Percentiles rank a stretch among this genome's conserved stretches.
Conservation (phyloP, 768 basidiomycete genomes). For the Lepiota brunneoincarnata region DNA sequence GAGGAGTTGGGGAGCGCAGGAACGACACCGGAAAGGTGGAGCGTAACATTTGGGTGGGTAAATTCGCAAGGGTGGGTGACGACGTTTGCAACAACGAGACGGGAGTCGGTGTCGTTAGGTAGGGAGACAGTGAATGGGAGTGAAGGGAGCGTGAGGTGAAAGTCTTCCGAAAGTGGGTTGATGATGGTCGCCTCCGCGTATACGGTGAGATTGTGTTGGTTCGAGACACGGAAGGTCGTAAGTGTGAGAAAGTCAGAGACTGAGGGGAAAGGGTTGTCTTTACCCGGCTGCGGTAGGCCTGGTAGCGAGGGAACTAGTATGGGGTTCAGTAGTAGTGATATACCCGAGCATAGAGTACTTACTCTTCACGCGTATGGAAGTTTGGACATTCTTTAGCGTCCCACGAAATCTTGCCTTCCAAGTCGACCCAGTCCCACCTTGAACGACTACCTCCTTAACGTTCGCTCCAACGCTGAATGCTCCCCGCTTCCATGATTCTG, state of each 20-base stretch:
- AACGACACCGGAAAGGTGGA: constrained; percentile 54
- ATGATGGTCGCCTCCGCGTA: constrained; percentile 54
- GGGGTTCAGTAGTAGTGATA: constrained; percentile 9
- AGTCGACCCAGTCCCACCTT: constrained; percentile 38
- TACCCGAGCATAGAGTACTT: constrained; percentile 22
- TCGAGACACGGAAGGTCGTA: constrained; percentile 46
- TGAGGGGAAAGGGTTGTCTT: constrained; percentile 47
- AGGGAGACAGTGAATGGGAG: constrained; percentile 65
- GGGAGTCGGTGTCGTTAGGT: constrained; percentile 24
- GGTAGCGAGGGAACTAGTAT: constrained; percentile 60
- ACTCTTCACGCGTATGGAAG: constrained; percentile 52
- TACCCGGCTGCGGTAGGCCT: constrained; percentile 61
- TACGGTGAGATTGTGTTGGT: constrained; percentile 34
- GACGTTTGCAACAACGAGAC: constrained; percentile 52
- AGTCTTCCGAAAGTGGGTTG: constrained; percentile 50
- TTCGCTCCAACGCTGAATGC: constrained; percentile 40
- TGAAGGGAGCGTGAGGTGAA: constrained; percentile 51
- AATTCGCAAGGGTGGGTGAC: constrained; percentile 54
- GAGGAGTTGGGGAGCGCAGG: constrained; percentile 44
- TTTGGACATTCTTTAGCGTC: constrained; percentile 42
- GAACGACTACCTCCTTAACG: constrained; percentile 41
- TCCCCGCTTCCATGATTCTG: constrained; percentile 58
- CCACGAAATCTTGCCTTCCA: constrained; percentile 47
- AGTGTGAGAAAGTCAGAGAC: constrained; percentile 60
- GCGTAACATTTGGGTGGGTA: constrained; percentile 66